phyloP scores from a whole-genome alignment of 2,329 filamentous ascomycete genomes.

The Penicillium rolfsii region DNA sequence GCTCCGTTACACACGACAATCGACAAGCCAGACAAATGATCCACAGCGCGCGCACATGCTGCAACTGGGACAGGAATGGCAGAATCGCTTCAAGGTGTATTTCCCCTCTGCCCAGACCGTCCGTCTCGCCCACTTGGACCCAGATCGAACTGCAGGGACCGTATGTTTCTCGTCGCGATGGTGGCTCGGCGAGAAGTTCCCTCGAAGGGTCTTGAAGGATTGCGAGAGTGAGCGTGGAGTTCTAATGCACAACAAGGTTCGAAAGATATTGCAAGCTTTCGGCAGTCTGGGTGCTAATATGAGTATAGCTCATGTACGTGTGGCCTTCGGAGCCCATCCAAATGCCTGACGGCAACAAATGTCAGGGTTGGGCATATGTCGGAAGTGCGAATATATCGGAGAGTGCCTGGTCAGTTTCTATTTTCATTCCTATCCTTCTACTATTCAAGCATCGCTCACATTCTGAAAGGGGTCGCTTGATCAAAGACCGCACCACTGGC shows the following conservation, averaged over 20 bases:
- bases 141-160: slow-evolving; percentile 64
- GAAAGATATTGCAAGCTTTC: slow-evolving; percentile 33
- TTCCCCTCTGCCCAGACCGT: slow-evolving; percentile 79
- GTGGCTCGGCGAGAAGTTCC: slow-evolving; percentile 73
- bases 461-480: slow-evolving; percentile 71
- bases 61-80: slow-evolving; percentile 43
- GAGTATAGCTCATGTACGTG: slow-evolving; percentile 28
- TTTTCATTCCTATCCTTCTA: background rate
- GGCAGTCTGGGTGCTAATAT: background rate
- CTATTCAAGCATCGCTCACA: background rate
- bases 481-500: slow-evolving; percentile 68
- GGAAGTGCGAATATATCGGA: slow-evolving; percentile 92
- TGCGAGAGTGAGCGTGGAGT: slow-evolving; percentile 72
- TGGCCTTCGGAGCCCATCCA: slow-evolving; percentile 28
- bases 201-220: slow-evolving; percentile 71
- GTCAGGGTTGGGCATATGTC: slow-evolving; percentile 75
- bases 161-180: slow-evolving; percentile 76
- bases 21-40: slow-evolving; percentile 45
- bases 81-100: slow-evolving; percentile 69
- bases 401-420: slow-evolving; percentile 75
- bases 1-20: slow-evolving; percentile 39
- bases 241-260: slow-evolving; percentile 85
- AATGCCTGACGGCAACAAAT: slow-evolving; percentile 26
- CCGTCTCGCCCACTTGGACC: slow-evolving; percentile 55
- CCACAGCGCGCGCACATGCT: slow-evolving; percentile 30